These are phyloP conservation scores for Novymonas esmeraldas DNA, from an alignment of 208 protist species.

Conservation along the genomic window DNA sequence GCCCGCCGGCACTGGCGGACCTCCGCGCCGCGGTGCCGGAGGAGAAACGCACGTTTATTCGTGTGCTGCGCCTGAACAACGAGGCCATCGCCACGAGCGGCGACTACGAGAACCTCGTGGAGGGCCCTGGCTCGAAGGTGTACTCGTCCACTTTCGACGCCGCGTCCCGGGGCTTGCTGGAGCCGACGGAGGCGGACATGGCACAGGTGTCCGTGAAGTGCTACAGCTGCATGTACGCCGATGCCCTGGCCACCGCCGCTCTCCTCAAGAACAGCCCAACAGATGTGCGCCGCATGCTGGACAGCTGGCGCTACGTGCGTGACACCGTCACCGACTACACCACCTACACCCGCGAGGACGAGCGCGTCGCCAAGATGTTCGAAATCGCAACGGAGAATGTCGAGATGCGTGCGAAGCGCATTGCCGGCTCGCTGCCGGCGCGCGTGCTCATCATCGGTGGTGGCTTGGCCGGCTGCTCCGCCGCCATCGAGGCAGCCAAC, in stretches of 20 bases:
- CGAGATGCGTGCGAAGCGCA: conserved; percentile 58
- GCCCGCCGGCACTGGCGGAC: conserved; percentile 50
- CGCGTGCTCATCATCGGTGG: conserved; percentile 87
- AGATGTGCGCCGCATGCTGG: conserved; percentile 69
- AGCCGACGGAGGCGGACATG: conserved; percentile 47
- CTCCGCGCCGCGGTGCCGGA: conserved; percentile 28
- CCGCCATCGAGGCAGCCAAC: conserved; percentile 79
- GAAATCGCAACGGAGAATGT: conserved; percentile 66
- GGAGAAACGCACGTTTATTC: conserved; percentile 47
- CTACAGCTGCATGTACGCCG: conserved; percentile 86
- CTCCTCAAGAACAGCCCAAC: conserved; percentile 64
- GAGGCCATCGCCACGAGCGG: conserved; percentile 66
- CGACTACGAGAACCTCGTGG: conserved; percentile 71
- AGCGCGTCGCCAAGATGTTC: conserved; percentile 71
- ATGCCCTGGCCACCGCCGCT: conserved; percentile 74
- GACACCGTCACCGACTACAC: conserved; percentile 66
- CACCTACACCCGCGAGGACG: conserved; percentile 66
- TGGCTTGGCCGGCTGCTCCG: conserved; percentile 85
- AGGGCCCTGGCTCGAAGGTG: conserved; percentile 44
- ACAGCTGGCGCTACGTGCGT: conserved; percentile 56
- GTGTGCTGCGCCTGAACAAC: conserved; percentile 58
- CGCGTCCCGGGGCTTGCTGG: conserved; percentile 36
- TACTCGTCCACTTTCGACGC: conserved; percentile 48
- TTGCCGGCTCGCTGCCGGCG: conserved; percentile 56
- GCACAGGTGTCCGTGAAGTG: conserved; percentile 75